Percentiles rank a stretch among this genome's conserved stretches.
phyloP scores from a whole-genome alignment of 208 protist genomes.

The Wallacemonas collosoma region DNA sequence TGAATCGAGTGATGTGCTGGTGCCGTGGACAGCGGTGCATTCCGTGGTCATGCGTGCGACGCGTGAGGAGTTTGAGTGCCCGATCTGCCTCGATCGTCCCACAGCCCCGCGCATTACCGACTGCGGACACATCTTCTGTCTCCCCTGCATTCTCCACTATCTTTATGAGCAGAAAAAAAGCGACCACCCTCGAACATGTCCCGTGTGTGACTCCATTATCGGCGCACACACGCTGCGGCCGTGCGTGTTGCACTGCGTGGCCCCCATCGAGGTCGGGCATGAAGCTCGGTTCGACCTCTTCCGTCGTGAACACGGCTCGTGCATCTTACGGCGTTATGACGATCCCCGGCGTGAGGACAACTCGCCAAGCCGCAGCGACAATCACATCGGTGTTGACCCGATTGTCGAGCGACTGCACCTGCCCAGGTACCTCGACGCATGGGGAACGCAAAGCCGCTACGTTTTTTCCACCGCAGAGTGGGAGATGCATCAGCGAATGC shows the following conservation, averaged over 20 bases:
- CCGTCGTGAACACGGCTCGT: conserved; percentile 49
- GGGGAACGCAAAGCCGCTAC: conserved; percentile 67
- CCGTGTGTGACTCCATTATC: conserved; percentile 73
- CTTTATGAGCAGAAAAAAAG: conserved; percentile 44
- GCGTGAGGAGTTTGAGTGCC: conserved; percentile 78
- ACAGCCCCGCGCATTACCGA: conserved; percentile 77
- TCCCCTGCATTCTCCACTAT: conserved; percentile 80
- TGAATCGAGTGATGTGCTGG: conserved; percentile 45
- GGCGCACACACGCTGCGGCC: conserved; percentile 51
- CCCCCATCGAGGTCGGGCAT: conserved; percentile 28
- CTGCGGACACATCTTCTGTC: conserved; percentile 86
- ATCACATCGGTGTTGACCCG: neutral
- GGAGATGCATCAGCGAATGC: conserved; percentile 48
- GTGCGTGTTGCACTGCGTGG: conserved; percentile 53
- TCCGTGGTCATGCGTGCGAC: conserved; percentile 79
- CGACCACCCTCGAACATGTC: conserved; percentile 61
- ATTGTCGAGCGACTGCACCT: conserved; percentile 27
- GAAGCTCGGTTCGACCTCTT: conserved; percentile 71
- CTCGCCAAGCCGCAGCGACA: neutral
- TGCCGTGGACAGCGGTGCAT: conserved; percentile 81
- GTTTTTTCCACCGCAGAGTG: conserved; percentile 54
- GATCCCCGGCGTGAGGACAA: conserved; percentile 34
- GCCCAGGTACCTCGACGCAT: conserved; percentile 52
- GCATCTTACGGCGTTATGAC: conserved; percentile 70
- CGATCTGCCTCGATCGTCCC: conserved; percentile 80